phyloP scores from a whole-genome alignment of 2,329 filamentous ascomycete species.

The Cordyceps tenuipes region DNA sequence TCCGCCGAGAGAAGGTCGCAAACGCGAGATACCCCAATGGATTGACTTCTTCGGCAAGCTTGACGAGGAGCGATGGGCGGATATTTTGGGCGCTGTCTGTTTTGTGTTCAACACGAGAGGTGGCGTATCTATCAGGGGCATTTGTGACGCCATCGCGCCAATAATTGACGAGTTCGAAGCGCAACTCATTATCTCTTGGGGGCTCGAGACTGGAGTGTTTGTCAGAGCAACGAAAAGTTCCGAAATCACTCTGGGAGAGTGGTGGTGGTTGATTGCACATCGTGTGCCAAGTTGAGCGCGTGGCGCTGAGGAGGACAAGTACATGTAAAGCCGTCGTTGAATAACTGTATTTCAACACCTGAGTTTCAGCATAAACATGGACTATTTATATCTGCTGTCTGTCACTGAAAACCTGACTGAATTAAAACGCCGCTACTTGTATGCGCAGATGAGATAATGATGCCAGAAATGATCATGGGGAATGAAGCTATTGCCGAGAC shows the following conservation, averaged over 20 bases:
- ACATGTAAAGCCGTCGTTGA: neutral
- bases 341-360: neutral
- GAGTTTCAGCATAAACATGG: neutral
- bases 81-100: constrained; percentile 52
- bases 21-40: constrained; percentile 59
- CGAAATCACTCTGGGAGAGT: constrained; percentile 45
- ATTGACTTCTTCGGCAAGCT: constrained; percentile 57
- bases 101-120: constrained; percentile 56
- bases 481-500: neutral
- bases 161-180: constrained; percentile 57
- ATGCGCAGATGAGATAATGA: neutral
- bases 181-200: constrained; percentile 51
- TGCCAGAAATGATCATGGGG: neutral
- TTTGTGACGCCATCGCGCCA: constrained; percentile 48
- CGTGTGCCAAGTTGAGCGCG: constrained; percentile 11
- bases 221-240: constrained; percentile 30
- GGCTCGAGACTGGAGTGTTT: constrained; percentile 43
- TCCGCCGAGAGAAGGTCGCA: constrained; percentile 34
- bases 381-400: neutral
- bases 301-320: neutral
- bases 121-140: constrained; percentile 42
- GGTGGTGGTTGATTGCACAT: constrained; percentile 57
- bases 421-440: no score
- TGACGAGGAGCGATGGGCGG: constrained; percentile 54
- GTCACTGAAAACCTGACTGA: no score